Percentiles rank a stretch among this genome's conserved stretches.
phyloP scores from a whole-genome alignment of 352 stramenopile species.

The Phytopythium kandeliae region DNA sequence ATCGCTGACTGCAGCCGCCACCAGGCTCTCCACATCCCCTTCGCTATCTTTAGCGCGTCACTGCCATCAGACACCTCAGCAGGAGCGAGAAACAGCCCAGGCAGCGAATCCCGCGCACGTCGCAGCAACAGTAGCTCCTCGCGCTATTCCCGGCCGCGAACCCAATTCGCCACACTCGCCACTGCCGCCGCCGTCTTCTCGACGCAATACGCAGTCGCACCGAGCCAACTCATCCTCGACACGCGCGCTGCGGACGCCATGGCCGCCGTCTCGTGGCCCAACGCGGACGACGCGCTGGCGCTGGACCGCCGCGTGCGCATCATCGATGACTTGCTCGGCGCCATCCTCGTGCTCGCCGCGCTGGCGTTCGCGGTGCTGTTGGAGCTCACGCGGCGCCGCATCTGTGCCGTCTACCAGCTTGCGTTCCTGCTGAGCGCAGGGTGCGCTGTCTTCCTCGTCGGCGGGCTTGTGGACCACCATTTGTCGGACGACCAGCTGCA shows the following conservation, averaged over 20 bases:
- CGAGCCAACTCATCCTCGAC: too few species aligned
- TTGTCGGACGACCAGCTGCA: constrained; percentile 66
- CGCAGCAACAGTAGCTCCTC: too few species aligned
- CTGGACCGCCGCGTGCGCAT: constrained; percentile 46
- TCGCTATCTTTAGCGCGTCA: background rate
- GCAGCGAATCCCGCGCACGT: too few species aligned
- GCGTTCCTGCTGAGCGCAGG: constrained; percentile 51
- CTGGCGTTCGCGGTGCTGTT: constrained; percentile 41
- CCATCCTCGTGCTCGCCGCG: constrained; percentile 49
- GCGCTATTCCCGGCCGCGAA: too few species aligned
- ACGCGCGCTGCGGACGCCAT: too few species aligned
- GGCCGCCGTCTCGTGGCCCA: constrained; percentile 2
- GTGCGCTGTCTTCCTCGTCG: constrained; percentile 55
- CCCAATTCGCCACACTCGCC: too few species aligned
- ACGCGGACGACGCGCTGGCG: constrained; percentile 11
- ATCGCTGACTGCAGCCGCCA: too few species aligned
- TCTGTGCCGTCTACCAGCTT: constrained; percentile 67
- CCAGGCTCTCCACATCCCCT: too few species aligned
- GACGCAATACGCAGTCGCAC: too few species aligned
- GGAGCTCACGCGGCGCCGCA: constrained; percentile 62
- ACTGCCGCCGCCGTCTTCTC: too few species aligned
- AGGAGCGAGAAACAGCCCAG: background rate
- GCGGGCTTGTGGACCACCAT: constrained; percentile 67
- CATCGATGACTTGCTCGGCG: constrained; percentile 70
- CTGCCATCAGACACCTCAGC: background rate